Evolutionary conservation across 768 basidiomycete genomes (phyloP).

Genomic region (Crucibulum laeve): DNA sequence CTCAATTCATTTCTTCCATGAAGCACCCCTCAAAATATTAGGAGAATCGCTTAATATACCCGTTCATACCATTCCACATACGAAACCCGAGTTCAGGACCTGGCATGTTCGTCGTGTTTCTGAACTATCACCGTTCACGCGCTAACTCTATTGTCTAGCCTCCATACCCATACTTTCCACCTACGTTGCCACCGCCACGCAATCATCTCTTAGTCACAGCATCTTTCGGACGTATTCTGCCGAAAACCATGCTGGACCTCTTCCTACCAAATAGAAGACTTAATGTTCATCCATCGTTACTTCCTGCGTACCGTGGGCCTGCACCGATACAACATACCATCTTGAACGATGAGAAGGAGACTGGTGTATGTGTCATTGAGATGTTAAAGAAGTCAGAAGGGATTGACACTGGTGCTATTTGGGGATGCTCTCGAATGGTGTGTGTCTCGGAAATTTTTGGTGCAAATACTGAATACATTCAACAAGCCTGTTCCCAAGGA

Average conservation of each 20-base stretch:
- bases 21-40: conserved; percentile 71
- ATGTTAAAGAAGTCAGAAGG: conserved; percentile 68
- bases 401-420: conserved; percentile 77
- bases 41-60: conserved; percentile 51
- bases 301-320: conserved; percentile 86
- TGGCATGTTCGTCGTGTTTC: conserved; percentile 50
- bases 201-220: conserved; percentile 76
- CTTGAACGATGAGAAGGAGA: conserved; percentile 58
- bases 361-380: conserved; percentile 78
- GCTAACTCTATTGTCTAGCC: conserved; percentile 18
- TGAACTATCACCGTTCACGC: neutral
- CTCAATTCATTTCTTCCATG: conserved; percentile 3
- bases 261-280: conserved; percentile 60
- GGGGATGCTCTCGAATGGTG: conserved; percentile 53
- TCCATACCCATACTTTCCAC: conserved; percentile 32
- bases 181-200: conserved; percentile 18
- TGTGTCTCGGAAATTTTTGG: conserved; percentile 16
- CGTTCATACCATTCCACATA: conserved; percentile 57
- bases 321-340: conserved; percentile 87
- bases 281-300: conserved; percentile 87
- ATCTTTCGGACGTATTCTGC: conserved; percentile 87
- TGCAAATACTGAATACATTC: too few species aligned
- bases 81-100: conserved; percentile 52
- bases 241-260: conserved; percentile 50
- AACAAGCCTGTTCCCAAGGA: conserved; percentile 54